A percentile compares a stretch with the other conserved stretches of the same genome.
These are phyloP conservation scores for Pseudogymnoascus sp. DNA, from an alignment of 2,329 filamentous ascomycete species.

Conservation along the genomic window DNA sequence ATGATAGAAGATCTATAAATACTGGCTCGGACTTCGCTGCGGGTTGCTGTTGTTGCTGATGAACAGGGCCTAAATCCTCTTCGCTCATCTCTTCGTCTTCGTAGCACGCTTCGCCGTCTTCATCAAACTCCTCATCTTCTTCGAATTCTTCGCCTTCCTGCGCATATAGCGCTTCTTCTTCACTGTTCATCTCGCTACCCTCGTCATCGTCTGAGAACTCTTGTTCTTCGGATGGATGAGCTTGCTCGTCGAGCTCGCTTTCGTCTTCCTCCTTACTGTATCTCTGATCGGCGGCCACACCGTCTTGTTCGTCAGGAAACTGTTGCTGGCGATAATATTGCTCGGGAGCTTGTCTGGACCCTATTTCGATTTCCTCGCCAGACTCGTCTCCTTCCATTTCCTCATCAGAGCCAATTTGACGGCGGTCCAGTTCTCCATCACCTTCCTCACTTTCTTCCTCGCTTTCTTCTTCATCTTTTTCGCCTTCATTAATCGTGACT, in stretches of 20 bases:
- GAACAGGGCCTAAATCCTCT: slow-evolving; percentile 10
- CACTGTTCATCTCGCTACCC: neutral
- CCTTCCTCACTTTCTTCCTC: slow-evolving; percentile 16
- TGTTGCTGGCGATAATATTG: neutral
- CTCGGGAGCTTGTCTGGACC: neutral
- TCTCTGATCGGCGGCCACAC: neutral
- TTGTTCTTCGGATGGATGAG: neutral
- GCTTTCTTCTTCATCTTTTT: slow-evolving; percentile 27
- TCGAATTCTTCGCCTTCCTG: slow-evolving; percentile 10
- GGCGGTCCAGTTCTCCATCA: neutral
- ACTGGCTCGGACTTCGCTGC: slow-evolving; percentile 16
- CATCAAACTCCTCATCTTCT: slow-evolving; percentile 19
- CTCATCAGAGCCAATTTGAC: neutral
- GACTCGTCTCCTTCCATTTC: slow-evolving; percentile 11
- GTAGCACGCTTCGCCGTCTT: slow-evolving; percentile 17
- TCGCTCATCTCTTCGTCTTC: slow-evolving; percentile 26
- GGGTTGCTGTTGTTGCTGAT: neutral
- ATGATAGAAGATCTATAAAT: slow-evolving; percentile 27
- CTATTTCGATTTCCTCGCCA: neutral
- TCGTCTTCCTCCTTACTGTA: neutral
- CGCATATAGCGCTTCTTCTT: neutral
- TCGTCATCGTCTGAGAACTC: neutral
- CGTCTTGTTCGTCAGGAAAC: neutral
- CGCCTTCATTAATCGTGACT: slow-evolving; percentile 16
- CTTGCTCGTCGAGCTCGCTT: neutral